phyloP scores from a whole-genome alignment of 306 rosid genomes.

The Luffa acutangula region DNA sequence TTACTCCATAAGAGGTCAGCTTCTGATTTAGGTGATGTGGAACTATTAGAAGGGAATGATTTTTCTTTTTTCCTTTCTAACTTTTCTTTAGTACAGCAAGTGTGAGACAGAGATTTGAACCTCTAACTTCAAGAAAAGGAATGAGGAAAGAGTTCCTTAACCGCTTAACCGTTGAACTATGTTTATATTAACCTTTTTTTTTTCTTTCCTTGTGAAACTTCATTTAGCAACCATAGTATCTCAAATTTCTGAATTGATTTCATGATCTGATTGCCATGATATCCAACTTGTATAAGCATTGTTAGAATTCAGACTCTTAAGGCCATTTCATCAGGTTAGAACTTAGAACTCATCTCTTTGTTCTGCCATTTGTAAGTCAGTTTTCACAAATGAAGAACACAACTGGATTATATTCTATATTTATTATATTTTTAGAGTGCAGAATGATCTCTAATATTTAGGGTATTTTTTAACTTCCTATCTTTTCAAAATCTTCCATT shows the following conservation, averaged over 20 bases:
- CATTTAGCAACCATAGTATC: background rate
- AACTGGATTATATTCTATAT: background rate
- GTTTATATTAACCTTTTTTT: no score
- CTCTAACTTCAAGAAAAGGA: background rate
- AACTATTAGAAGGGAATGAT: background rate
- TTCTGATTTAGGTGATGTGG: background rate
- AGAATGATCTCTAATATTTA: no score
- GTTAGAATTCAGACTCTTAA: background rate
- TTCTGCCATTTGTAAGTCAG: background rate
- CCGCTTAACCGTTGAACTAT: background rate
- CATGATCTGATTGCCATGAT: background rate
- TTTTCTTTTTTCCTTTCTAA: background rate
- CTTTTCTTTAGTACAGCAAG: background rate
- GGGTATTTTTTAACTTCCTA: no score
- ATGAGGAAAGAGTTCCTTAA: background rate
- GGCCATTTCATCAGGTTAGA: background rate
- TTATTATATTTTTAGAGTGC: background rate
- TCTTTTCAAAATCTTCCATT: no score
- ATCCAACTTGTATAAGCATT: background rate
- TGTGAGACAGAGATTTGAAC: background rate
- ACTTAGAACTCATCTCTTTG: background rate
- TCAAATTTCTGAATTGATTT: background rate
- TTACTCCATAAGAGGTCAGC: background rate
- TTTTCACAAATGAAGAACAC: background rate
- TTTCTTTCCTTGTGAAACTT: background rate